Base-by-base conservation (phyloP, 2,329 filamentous ascomycete species). In the Sclerotinia trifoliorum region DNA sequence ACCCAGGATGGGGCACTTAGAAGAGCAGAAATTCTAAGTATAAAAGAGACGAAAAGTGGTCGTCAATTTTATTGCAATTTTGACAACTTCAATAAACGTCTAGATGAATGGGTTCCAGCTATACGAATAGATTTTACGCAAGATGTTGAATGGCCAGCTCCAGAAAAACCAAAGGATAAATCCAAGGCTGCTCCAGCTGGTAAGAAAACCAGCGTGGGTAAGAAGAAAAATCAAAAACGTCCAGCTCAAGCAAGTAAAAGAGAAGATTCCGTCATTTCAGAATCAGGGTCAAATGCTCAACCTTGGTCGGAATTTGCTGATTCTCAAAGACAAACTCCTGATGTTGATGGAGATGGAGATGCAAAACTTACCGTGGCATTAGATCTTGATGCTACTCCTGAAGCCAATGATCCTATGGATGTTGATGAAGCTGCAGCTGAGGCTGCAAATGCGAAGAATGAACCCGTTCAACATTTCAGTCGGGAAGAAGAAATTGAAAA, bases 401-500 rank as follows among this genome's bases (percentile, higher is more conserved):
- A 71, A 8, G 73, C 73, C 6, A 76, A 78, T 60, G 77, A 78
- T 85, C 67, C 73, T 51, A 83, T 85, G 79, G 86, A 88, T 63
- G 73, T 83, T 10, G 86, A 88, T 69, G 84, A 87, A n/a, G 80
- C 81, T 21, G 80, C 81, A 6, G 60, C 65, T 32, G 65, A 74
- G 57, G 74, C 75, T 11, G 72, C 72, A 32, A 65, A 70, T 52
- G 71, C 73, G 5, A 79, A 79, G 3, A 69, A 75, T 8, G 80
- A 82, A 17, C 74, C 78, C 5, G 66, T 65, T 19, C 73, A 77
- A 60, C 70, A 81, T 6, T 94, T 92, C 76, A 89, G 90, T 71
- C 87, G 91, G 62, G 92, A 96, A 78, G 92, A 96, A 72, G 95
- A 99, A 79, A 97, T 98, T 68, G 95, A 99, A 78, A 97, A 97